Percentiles rank a stretch among this genome's conserved stretches.
Conservation (phyloP, 2,329 filamentous ascomycete species). For the Phaeophleospora eucalypticola region DNA sequence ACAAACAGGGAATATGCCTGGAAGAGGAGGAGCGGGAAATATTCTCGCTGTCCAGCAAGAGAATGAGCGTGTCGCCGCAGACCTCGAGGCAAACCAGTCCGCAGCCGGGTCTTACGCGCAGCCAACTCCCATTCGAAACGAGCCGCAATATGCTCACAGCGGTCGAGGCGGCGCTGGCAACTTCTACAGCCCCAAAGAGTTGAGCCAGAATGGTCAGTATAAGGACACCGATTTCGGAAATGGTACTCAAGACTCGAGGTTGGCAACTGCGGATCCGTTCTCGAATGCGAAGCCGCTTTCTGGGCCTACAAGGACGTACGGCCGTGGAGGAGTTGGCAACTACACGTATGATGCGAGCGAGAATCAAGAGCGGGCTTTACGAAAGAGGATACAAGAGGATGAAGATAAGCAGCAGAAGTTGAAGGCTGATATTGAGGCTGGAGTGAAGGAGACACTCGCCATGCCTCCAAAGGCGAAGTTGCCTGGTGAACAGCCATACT, state of each 20-base stretch:
- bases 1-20: slow-evolving; percentile 19
- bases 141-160: slow-evolving; percentile 41
- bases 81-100: slow-evolving; percentile 38
- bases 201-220: slow-evolving; percentile 39
- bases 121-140: slow-evolving; percentile 11
- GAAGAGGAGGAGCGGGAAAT: slow-evolving; percentile 46
- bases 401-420: slow-evolving; percentile 26
- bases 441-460: slow-evolving; percentile 39
- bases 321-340: slow-evolving; percentile 45
- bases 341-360: slow-evolving; percentile 37
- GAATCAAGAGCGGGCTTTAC: slow-evolving; percentile 28
- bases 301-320: not conserved
- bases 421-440: slow-evolving; percentile 36
- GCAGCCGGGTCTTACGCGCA: slow-evolving; percentile 11
- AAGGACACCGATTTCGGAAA: slow-evolving; percentile 6
- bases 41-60: slow-evolving; percentile 30
- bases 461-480: slow-evolving; percentile 39
- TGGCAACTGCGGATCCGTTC: too few species aligned
- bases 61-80: slow-evolving; percentile 31
- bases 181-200: slow-evolving; percentile 41
- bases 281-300: not conserved
- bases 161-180: slow-evolving; percentile 47
- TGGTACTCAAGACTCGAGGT: slow-evolving; percentile 2
- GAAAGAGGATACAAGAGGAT: slow-evolving; percentile 27
- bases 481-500: slow-evolving; percentile 13